These are phyloP conservation scores for Penicillium expansum DNA, from an alignment of 2,329 filamentous ascomycete species.

Conservation along the genomic window DNA sequence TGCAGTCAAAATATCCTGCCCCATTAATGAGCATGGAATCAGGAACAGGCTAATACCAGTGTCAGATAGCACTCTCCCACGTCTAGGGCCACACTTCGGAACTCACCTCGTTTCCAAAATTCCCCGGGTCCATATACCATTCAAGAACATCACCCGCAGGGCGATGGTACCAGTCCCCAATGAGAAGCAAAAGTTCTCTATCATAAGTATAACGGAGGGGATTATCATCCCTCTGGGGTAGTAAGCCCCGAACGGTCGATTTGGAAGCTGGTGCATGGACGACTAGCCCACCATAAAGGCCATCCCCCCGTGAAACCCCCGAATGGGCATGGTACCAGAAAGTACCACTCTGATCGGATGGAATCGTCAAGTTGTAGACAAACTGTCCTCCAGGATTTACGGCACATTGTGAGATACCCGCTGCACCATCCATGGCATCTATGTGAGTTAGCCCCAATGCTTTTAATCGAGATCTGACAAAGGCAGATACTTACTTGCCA, in stretches of 20 bases:
- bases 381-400: slow-evolving; percentile 58
- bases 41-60: slow-evolving; percentile 43
- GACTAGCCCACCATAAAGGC: slow-evolving; percentile 49
- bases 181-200: slow-evolving; percentile 46
- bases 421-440: slow-evolving; percentile 65
- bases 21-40: slow-evolving; percentile 52
- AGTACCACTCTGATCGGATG: slow-evolving; percentile 42
- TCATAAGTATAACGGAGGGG: slow-evolving; percentile 29
- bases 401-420: slow-evolving; percentile 64
- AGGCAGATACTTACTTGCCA: slow-evolving; percentile 31
- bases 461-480: neutral
- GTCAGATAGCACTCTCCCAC: neutral
- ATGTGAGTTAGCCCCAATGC: neutral
- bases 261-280: slow-evolving; percentile 42
- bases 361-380: slow-evolving; percentile 43
- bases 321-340: slow-evolving; percentile 53
- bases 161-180: slow-evolving; percentile 53
- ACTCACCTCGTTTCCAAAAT: slow-evolving; percentile 45
- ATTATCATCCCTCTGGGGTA: slow-evolving; percentile 3
- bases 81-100: neutral
- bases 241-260: slow-evolving; percentile 18
- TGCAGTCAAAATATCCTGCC: slow-evolving; percentile 46
- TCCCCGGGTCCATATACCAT: slow-evolving; percentile 45
- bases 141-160: slow-evolving; percentile 41
- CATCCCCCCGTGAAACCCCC: slow-evolving; percentile 45